A percentile compares a stretch with the other conserved stretches of the same genome.
phyloP scores from a whole-genome alignment of 83 land plant species.

The Thuja plicata region DNA sequence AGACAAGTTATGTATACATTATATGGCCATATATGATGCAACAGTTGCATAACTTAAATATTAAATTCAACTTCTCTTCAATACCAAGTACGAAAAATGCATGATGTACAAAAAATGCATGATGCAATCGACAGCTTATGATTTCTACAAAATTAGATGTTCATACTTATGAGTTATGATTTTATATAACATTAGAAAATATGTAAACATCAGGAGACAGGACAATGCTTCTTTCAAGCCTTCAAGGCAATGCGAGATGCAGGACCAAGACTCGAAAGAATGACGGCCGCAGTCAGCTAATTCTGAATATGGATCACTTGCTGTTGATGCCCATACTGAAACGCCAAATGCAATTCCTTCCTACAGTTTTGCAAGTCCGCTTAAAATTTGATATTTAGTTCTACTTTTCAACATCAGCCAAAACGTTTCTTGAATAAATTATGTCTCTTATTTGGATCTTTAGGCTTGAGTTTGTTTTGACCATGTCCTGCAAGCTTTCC shows the following conservation, averaged over 20 bases:
- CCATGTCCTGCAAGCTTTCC: conserved; percentile 26
- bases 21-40: neutral
- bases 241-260: neutral
- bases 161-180: no score
- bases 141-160: neutral
- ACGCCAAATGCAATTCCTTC: neutral
- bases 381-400: neutral
- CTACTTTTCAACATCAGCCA: conserved; percentile 18
- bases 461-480: conserved; percentile 41
- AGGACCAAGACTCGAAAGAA: neutral
- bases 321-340: neutral
- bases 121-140: neutral
- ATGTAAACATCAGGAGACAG: neutral
- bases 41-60: neutral
- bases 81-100: neutral
- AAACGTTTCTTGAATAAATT: conserved; percentile 48
- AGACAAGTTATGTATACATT: neutral
- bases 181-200: neutral
- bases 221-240: neutral
- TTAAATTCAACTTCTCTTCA: neutral
- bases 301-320: neutral
- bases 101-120: neutral
- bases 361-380: neutral
- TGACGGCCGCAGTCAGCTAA: neutral
- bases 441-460: conserved; percentile 54